Conservation (phyloP, 2,329 filamentous ascomycete genomes). For the Cephalotrichum gorgonifer region DNA sequence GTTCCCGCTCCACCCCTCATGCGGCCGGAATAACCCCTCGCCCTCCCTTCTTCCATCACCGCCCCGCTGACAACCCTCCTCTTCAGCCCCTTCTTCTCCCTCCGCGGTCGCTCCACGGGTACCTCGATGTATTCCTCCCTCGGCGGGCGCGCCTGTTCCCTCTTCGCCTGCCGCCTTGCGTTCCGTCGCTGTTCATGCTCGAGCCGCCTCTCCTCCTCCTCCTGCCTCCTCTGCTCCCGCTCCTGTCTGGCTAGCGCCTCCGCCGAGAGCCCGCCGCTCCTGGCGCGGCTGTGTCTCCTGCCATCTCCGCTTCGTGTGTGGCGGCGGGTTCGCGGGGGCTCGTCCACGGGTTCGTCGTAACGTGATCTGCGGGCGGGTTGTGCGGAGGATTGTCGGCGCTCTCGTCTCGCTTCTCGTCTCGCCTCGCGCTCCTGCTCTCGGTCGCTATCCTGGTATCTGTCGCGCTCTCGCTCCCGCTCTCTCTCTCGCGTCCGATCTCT, state of each 20-base stretch:
- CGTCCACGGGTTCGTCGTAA: neutral
- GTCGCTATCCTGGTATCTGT: neutral
- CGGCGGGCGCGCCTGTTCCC: constrained; percentile 22
- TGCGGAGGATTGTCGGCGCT: constrained; percentile 3
- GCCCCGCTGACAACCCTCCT: constrained; percentile 60
- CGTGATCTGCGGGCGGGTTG: neutral
- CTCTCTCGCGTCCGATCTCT: neutral
- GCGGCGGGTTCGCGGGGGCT: constrained; percentile 10
- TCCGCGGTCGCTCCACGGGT: constrained; percentile 8
- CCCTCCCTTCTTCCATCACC: constrained; percentile 57
- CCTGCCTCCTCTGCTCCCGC: constrained; percentile 44
- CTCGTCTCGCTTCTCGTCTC: constrained; percentile 2
- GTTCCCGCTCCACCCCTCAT: constrained; percentile 36
- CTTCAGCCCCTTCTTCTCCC: constrained; percentile 28
- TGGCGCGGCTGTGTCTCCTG: constrained; percentile 10
- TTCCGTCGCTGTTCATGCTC: constrained; percentile 47
- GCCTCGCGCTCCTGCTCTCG: neutral
- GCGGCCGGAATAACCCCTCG: constrained; percentile 28
- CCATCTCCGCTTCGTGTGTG: constrained; percentile 18
- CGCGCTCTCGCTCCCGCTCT: neutral
- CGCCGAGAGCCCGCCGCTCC: constrained; percentile 25
- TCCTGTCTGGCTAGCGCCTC: constrained; percentile 54
- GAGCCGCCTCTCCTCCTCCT: constrained; percentile 31
- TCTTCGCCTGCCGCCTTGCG: constrained; percentile 32
- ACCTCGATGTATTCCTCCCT: constrained; percentile 20